Evolutionary conservation across 2,329 filamentous ascomycete genomes (phyloP), one percentile per base, ranked within the genome.

Genomic region (Cordyceps militaris): DNA sequence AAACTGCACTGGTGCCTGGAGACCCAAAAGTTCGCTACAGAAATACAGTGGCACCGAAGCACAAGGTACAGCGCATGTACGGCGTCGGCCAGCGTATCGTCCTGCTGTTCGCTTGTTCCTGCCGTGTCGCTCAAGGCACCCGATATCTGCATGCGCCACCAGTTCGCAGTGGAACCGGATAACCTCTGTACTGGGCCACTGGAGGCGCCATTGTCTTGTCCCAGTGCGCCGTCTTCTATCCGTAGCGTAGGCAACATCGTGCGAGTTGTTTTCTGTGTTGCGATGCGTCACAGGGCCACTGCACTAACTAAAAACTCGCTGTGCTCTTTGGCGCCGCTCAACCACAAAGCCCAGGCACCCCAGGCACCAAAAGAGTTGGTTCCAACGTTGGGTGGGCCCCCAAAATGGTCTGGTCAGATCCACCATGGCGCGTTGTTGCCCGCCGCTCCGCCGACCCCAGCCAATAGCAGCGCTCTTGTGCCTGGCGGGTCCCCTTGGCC

Each of bases 381-480:
- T 32, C n/a, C n/a, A 7, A 21, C 5, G n/a, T 42, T 10, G 38
- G 38, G 38, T 42, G 38, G 40, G 40, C 30, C 30, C 30, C 30
- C 30, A 32, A 6, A 10, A 13, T 24, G 1, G 40, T 23, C 21
- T 13, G 13, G n/a, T 14, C 5, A 23, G 16, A 21, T 40, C 57
- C 44, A 56, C 54, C 36, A 44, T 47, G 44, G 57, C 34, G 51
- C 38, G n/a, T 24, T 47, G 10, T 26, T 26, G 19, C 30, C 38
- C 49, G 38, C 43, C 42, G 11, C 19, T 42, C 34, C 44, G 51
- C 32, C 16, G n/a, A 16, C 23, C 44, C 14, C 34, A 26, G 28
- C 55, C 59, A 60, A 60, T 58, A 32, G 42, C 19, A 19, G 26
- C n/a, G 43, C 26, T 3, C 21, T 11, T 58, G 59, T 60, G 34